Base-by-base conservation (phyloP, 2,329 filamentous ascomycete genomes). In the Botrytis fragariae region DNA sequence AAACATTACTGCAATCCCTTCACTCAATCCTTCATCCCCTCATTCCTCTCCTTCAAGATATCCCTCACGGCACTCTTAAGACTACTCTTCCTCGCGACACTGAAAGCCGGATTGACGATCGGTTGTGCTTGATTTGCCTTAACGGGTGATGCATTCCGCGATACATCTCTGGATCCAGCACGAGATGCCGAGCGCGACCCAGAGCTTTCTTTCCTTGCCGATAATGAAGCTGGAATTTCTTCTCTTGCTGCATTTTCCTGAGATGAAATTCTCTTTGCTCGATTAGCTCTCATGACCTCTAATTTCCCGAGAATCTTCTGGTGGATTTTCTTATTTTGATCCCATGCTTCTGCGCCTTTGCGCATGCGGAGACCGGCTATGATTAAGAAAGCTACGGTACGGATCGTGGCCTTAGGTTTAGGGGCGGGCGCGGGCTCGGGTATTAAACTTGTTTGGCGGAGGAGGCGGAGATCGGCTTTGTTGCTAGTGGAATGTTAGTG, bases 391-490 rank as follows among this genome's bases (percentile, higher is more conserved):
- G 83, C 86, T 1, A 87, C 85, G 9, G 84, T 83, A 71, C 84
- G 84, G 69, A 90, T 80, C 5, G 82, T 80, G 29, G 71, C 48
- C 75, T 72, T 77, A 75, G 20, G 73, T 72, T 44, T 73, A 71
- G 9, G 54, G 32, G 22, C 69, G 63, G 32, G 69, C 70, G 57
- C 57, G 18, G 45, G 29, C 22, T 63, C 67, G 7, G 67, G 60
- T 48, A 73, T 87, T 75, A 93, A 89, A 75, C 93, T 93, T 86
- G 98, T 97, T 78, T 92, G 88, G 78, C 92, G 89, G 76, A 98
- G 90, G 80, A 98, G 92, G 70, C 91, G 89, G 74, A 98, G 90
- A 81, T 98, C 94, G 74, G 93, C 92, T 82, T 95, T 92, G 85
- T 98, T 99, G 85, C 96, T 98, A 82, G 82, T 80, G 76, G 35